These are phyloP conservation scores for Didymella segeticola DNA, from an alignment of 2,329 filamentous ascomycete genomes.

Conservation along the genomic window DNA sequence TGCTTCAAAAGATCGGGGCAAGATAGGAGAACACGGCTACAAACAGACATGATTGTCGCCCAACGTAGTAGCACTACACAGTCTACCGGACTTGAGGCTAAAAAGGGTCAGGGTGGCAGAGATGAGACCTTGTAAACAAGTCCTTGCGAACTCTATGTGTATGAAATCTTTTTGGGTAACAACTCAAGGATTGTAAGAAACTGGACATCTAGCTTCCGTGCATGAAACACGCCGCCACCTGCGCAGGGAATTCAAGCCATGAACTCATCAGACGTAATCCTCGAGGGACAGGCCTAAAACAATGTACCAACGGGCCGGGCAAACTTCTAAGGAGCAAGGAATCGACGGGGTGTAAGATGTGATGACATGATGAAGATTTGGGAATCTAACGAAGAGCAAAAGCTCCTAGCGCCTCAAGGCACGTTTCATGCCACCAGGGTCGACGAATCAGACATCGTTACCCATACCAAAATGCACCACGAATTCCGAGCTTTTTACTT, in stretches of 20 bases:
- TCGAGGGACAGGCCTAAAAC: constrained; percentile 23
- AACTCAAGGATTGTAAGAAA: constrained; percentile 27
- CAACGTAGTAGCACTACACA: too few relatives aligned
- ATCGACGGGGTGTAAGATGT: constrained; percentile 24
- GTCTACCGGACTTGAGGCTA: too few relatives aligned
- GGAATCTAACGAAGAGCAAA: constrained; percentile 47
- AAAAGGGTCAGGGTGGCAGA: neutral
- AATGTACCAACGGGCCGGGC: constrained; percentile 21
- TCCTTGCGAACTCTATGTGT: constrained; percentile 24
- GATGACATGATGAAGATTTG: constrained; percentile 47
- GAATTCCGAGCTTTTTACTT: constrained; percentile 44
- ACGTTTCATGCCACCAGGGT: constrained; percentile 40
- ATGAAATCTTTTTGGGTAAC: constrained; percentile 26
- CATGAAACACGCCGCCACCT: constrained; percentile 14
- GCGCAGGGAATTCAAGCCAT: constrained; percentile 14
- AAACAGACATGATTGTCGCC: too few relatives aligned
- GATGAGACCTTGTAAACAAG: constrained; percentile 11
- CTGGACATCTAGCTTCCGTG: constrained; percentile 17
- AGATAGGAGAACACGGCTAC: too few relatives aligned
- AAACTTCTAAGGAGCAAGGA: constrained; percentile 16
- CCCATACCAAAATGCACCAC: constrained; percentile 45
- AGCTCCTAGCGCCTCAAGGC: constrained; percentile 41
- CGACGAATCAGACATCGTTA: constrained; percentile 40
- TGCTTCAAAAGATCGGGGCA: too few relatives aligned
- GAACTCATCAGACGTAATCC: constrained; percentile 32